Evolutionary conservation across 768 basidiomycete genomes (phyloP), one percentile per base, ranked within the genome.

Genomic region (Lyophyllum shimeji): DNA sequence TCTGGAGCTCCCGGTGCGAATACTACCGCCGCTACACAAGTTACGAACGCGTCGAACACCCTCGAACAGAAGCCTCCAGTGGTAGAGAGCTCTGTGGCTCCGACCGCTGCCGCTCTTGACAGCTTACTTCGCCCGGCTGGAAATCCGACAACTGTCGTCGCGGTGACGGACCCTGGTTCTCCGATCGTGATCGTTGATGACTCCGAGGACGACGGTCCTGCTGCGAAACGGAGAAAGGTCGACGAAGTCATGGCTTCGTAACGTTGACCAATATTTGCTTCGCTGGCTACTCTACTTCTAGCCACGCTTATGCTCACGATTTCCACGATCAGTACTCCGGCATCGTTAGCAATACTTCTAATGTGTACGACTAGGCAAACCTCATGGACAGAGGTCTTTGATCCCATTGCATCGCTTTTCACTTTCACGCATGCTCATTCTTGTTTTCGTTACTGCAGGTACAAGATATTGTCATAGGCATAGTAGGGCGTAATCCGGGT

Each of bases 161-260:
- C 70, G 5, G 71, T 74, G 61, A 66, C 72, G 61, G 61, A 55
- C 51, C 55, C 76, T 17, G 75, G 76, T 17, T 78, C 83, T 9
- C 82, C 85, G n/a, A 80, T 85, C 31, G 73, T 88, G 40, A 71
- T 85, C 44, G 74, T 85, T 29, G 86, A 88, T 57, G 86, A 87
- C 52, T 80, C 80, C 23, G 81, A 82, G 31, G 78, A 81, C 37
- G 77, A 82, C 44, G 78, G 75, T 33, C 84, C 85, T 43, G 77
- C 71, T 25, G 66, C 72, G 50, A 90, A 88, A 71, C 81, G 80
- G 60, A 77, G 87, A 63, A 82, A 79, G 67, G 53, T 82, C 18
- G 77, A 77, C 18, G 64, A 65, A 24, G 64, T 60, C 31, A 47
- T 61, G 46, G 46, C 65, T 49, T 53, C 46, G 18, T 58, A 44